A percentile compares a stretch with the other conserved stretches of the same genome.
phyloP scores from a whole-genome alignment of 2,329 filamentous ascomycete genomes.

The Phialocephala subalpina region DNA sequence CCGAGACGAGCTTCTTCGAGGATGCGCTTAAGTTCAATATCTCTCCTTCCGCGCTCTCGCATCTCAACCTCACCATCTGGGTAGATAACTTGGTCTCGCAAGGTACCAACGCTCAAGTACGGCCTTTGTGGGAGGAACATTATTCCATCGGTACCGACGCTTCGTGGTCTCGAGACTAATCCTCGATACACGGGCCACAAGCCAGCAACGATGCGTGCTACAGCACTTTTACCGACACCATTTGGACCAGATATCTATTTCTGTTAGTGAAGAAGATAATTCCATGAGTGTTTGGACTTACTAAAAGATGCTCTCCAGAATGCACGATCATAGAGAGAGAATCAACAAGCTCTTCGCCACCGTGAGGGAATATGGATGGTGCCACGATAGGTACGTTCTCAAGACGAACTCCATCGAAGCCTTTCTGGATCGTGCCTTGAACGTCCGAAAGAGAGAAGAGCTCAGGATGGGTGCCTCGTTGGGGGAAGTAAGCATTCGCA shows the following conservation, averaged over 20 bases:
- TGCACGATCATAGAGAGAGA: conserved; percentile 89
- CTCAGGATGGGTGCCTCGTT: conserved; percentile 73
- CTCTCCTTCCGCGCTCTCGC: conserved; percentile 79
- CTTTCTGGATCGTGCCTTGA: conserved; percentile 92
- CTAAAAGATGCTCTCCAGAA: conserved; percentile 87
- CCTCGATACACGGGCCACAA: conserved; percentile 97
- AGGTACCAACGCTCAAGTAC: conserved; percentile 89
- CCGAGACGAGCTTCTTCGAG: conserved; percentile 86
- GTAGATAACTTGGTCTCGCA: conserved; percentile 97
- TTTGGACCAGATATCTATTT: conserved; percentile 86
- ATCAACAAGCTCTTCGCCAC: conserved; percentile 90
- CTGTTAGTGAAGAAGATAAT: not conserved
- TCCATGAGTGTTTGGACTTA: conserved; percentile 43
- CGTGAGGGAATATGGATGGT: conserved; percentile 85
- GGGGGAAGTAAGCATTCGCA: conserved; percentile 83
- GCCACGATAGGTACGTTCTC: conserved; percentile 95
- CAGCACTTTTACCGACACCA: conserved; percentile 90
- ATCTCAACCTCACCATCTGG: conserved; percentile 95
- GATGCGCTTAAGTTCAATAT: conserved; percentile 78
- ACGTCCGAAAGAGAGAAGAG: conserved; percentile 90
- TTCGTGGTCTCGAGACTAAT: conserved; percentile 85
- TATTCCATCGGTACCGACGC: conserved; percentile 85
- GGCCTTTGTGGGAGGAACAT: conserved; percentile 98
- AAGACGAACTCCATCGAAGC: conserved; percentile 92
- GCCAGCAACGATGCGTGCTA: conserved; percentile 86